Evolutionary conservation across 495 filamentous ascomycete species (phyloP).

Genomic region (Aspergillus diversus): DNA sequence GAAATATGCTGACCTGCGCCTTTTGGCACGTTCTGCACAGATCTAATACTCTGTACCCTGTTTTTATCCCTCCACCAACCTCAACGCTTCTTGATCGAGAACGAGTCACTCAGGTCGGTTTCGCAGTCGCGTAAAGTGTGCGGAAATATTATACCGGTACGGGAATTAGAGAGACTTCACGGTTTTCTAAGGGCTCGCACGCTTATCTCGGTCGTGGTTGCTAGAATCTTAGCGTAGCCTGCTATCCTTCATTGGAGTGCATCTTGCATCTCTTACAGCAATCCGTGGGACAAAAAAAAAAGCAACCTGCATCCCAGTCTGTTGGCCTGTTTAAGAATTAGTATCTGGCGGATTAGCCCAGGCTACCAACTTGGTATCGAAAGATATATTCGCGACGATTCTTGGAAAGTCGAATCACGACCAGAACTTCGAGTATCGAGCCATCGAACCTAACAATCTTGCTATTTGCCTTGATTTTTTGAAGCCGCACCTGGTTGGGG

Average conservation of each 20-base stretch:
- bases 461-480: neutral
- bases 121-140: constrained; percentile 4
- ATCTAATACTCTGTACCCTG: neutral
- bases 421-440: neutral
- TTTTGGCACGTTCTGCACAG: neutral
- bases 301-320: constrained; percentile 16
- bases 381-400: constrained; percentile 8
- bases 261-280: constrained; percentile 8
- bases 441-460: neutral
- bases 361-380: neutral
- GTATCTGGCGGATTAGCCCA: constrained; percentile 9
- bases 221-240: neutral
- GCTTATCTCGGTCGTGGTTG: constrained; percentile 4
- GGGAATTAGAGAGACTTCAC: neutral
- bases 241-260: neutral
- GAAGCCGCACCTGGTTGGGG: neutral
- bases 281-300: constrained; percentile 1
- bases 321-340: constrained; percentile 10
- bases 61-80: neutral
- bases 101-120: neutral
- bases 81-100: neutral
- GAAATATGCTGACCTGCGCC: neutral
- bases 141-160: neutral
- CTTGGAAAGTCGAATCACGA: constrained; percentile 5
- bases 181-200: constrained; percentile 3